Base-by-base conservation (phyloP, 2,329 filamentous ascomycete genomes). In the Pseudomassariella vexata region DNA sequence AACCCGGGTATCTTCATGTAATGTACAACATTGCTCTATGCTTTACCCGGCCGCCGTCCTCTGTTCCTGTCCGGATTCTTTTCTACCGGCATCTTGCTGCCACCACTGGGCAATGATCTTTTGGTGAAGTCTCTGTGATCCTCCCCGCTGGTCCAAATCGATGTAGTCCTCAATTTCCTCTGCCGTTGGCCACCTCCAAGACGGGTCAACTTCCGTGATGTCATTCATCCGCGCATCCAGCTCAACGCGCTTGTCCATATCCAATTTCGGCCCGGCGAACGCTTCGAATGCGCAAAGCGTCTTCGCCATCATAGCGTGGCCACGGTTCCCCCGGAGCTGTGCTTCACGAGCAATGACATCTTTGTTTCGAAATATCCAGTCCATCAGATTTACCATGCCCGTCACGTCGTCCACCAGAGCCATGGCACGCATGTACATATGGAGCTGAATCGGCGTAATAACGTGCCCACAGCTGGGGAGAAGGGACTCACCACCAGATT, bases 361-460 rank as follows among this genome's bases (percentile, higher is more conserved):
- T 36, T 65, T 50, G 32, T 76, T 56, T 16, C 55, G 43, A 1
- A 71, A 55, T 42, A 82, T 70, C 79, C 79, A 88, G 19, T 59
- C 53, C 10, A 81, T 55, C 5, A 80, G 55, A 4, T 59, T 59
- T 5, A 70, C 63, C 50, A 86, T 74, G 30, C 70, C 75, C 3
- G 68, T 57, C 29, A 65, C 63, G 41, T 85, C 76, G 21, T 69
- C 70, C n/a, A 77, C 53, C 32, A 71, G 67, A 1, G 73, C 81
- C 15, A 87, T 59, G 1, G 74, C 67, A 28, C 78, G 68, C 50
- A 87, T 67, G 48, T 84, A 82, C 3, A 63, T 60, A 44, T 82
- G 74, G 2, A 76, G 48, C 22, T 67, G 55, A 14, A 56, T 55
- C 6, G 70, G 66, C 8, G 53, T 52, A 9, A 79, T 59, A 9